Percentiles rank a stretch among this genome's conserved stretches.
phyloP scores from a whole-genome alignment of 2,329 filamentous ascomycete genomes.

The Phaeoacremonium minimum region DNA sequence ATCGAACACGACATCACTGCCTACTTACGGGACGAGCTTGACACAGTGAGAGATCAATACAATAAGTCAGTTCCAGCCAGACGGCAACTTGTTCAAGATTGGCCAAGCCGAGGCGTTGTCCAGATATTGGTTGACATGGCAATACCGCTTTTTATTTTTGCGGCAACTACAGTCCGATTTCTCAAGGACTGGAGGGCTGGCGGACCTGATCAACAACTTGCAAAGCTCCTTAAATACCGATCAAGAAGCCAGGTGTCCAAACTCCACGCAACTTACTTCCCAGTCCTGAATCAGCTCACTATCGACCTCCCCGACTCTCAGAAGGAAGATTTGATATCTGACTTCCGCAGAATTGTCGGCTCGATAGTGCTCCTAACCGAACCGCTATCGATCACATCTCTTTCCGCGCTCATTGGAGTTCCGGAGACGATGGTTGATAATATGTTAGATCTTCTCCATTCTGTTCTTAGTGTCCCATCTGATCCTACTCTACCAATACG shows the following conservation, averaged over 20 bases:
- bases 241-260: slow-evolving; percentile 8
- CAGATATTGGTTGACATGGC: slow-evolving; percentile 11
- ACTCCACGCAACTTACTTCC: slow-evolving; percentile 14
- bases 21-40: slow-evolving; percentile 25
- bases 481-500: slow-evolving; percentile 15
- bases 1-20: slow-evolving; percentile 29
- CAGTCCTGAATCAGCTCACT: slow-evolving; percentile 11
- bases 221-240: not conserved
- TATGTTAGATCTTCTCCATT: slow-evolving; percentile 23
- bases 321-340: not conserved
- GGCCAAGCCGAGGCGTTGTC: slow-evolving; percentile 16
- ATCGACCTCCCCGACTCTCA: not conserved
- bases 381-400: slow-evolving; percentile 21
- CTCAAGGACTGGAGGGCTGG: slow-evolving; percentile 8
- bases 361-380: slow-evolving; percentile 22
- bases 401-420: slow-evolving; percentile 20
- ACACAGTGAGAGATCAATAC: slow-evolving; percentile 18
- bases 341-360: slow-evolving; percentile 23
- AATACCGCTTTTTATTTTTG: slow-evolving; percentile 22
- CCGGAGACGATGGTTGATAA: slow-evolving; percentile 9
- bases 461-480: slow-evolving; percentile 24
- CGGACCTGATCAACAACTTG: not conserved
- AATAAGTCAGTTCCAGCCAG: slow-evolving; percentile 9
- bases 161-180: slow-evolving; percentile 20
- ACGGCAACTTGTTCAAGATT: not conserved